Percentiles rank a stretch among this genome's conserved stretches.
phyloP scores from a whole-genome alignment of 176 grass and related monocot genomes.

The maize (Zea mays) region DNA sequence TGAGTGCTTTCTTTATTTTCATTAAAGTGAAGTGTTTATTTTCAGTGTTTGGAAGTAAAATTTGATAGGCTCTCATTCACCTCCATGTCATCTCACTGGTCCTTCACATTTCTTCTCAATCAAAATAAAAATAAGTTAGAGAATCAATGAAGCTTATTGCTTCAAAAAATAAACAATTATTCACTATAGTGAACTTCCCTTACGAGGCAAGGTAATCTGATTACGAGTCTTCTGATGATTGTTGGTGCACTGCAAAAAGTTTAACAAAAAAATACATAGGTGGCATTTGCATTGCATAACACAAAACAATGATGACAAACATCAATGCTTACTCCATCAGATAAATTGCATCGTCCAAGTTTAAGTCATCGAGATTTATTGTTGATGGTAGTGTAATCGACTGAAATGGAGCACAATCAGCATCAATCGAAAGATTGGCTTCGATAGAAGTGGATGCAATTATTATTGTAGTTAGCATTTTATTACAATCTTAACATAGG shows the following conservation, averaged over 20 bases:
- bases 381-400: conserved; percentile 70
- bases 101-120: no score
- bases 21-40: no score
- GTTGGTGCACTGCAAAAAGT: conserved; percentile 51
- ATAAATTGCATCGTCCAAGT: conserved; percentile 57
- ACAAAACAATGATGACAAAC: neutral
- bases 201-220: conserved; percentile 74
- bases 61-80: no score
- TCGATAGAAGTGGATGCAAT: conserved; percentile 47
- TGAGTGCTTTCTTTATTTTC: no score
- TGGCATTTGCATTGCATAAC: neutral
- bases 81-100: no score
- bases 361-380: conserved; percentile 65
- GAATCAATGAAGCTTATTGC: no score
- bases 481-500: conserved; percentile 67
- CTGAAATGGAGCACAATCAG: conserved; percentile 53
- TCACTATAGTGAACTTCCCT: neutral
- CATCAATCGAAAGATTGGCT: conserved; percentile 55
- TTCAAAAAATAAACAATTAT: no score
- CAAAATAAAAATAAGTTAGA: no score
- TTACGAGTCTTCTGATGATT: conserved; percentile 58
- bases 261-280: conserved; percentile 19
- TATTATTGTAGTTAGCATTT: conserved; percentile 67
- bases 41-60: no score
- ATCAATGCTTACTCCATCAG: conserved; percentile 54